Evolutionary conservation across 2,329 filamentous ascomycete species (phyloP), one percentile per base, ranked within the genome.

Genomic region (Claviceps citrina): DNA sequence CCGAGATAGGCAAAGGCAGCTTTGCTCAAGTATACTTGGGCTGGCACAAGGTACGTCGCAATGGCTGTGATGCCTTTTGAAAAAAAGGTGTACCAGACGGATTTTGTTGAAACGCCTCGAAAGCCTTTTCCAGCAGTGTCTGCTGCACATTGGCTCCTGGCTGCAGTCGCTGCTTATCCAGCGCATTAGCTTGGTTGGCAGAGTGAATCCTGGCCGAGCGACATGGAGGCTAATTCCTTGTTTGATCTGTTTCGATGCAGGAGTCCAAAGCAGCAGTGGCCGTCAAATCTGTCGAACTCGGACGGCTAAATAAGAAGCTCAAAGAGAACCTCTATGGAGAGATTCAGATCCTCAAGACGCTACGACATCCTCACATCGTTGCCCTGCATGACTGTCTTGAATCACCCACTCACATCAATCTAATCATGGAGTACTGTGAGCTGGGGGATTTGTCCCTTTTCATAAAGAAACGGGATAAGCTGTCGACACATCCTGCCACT

Each of bases 401-500:
- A 60, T 81, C 84, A 1, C 67, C 76, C 3, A 79, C 80, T 18
- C 84, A 93, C 55, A 95, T 96, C 63, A 91, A 98, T 62, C 73
- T 98, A 43, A 80, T 96, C 47, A 98, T 96, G 89, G 91, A 98
- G 64, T 96, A 93, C 63, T 96, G 91, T 64, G 85, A 93, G 56
- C 73, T 98, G 31, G 89, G 91, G 18, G 91, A 98, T 56, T 65
- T 98, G 43, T 93, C 91, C 9, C 71, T 89, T 40, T 96, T 98
- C 61, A 95, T 98, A 65, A 93, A 91, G 70, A 93, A 91, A 64
- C 76, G 89, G 44, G 78, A 89, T 44, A 83, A 79, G 54, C 73
- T 95, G 34, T 72, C 70, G 33, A 81, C 79, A 38, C 82, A 93
- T 56, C 77, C 82, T 22, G 81, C 84, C 39, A 91, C 89, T 3